A percentile compares a stretch with the other conserved stretches of the same genome.
These are phyloP conservation scores for Aspergillus ochraceoroseus DNA, from an alignment of 2,329 filamentous ascomycete species.

Conservation along the genomic window DNA sequence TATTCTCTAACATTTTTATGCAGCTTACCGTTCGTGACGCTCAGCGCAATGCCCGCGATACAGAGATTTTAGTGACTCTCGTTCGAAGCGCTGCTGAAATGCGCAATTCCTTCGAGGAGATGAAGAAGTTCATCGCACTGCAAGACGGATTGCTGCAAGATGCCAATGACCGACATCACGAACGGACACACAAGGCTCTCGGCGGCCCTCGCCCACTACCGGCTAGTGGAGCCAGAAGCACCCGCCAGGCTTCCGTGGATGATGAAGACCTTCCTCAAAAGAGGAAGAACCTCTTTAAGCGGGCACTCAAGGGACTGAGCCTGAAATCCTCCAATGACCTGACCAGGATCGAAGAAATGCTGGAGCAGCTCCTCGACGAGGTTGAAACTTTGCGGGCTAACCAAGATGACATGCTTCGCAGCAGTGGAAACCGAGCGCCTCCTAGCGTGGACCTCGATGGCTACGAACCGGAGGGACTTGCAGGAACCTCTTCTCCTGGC, in stretches of 20 bases:
- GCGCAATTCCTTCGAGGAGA: slow-evolving; percentile 91
- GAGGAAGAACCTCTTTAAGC: slow-evolving; percentile 88
- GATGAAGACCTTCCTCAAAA: slow-evolving; percentile 63
- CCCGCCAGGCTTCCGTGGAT: slow-evolving; percentile 47
- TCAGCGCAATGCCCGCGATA: slow-evolving; percentile 91
- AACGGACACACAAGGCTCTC: slow-evolving; percentile 76
- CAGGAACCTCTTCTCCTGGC: slow-evolving; percentile 68
- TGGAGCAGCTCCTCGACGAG: slow-evolving; percentile 85
- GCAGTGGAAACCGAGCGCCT: slow-evolving; percentile 26
- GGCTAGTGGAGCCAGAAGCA: slow-evolving; percentile 56
- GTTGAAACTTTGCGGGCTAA: slow-evolving; percentile 73
- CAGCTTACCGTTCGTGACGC: slow-evolving; percentile 91
- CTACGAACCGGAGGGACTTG: slow-evolving; percentile 78
- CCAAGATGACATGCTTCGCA: slow-evolving; percentile 41
- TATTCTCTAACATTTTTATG: slow-evolving; percentile 27
- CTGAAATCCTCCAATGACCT: slow-evolving; percentile 84
- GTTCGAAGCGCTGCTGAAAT: slow-evolving; percentile 94
- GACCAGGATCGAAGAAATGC: slow-evolving; percentile 81
- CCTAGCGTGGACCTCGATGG: slow-evolving; percentile 64
- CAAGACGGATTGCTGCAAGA: slow-evolving; percentile 87
- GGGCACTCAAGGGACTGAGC: slow-evolving; percentile 86
- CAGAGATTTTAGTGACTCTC: slow-evolving; percentile 89
- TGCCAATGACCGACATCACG: slow-evolving; percentile 80
- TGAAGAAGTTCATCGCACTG: slow-evolving; percentile 86
- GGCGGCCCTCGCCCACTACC: slow-evolving; percentile 83